A percentile compares a stretch with the other conserved stretches of the same genome.
Evolutionary conservation across 164 flowering plant genomes (phyloP).

Genomic region (Macadamia tetraphylla): DNA sequence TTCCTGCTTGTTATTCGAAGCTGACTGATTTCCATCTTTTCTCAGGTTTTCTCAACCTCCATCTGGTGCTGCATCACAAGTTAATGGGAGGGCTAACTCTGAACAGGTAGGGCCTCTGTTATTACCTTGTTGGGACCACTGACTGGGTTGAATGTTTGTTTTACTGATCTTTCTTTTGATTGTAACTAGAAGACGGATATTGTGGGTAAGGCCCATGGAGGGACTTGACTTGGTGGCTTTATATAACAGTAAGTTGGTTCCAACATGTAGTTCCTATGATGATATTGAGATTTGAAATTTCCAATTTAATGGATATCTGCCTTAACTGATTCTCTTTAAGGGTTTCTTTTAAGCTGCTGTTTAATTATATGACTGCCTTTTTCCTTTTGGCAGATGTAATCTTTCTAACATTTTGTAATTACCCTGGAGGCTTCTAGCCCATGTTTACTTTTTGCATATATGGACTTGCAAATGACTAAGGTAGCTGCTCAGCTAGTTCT

Average conservation of each 20-base stretch:
- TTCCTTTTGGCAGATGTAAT: constrained; percentile 4
- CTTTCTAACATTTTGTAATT: background rate
- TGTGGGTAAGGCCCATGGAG: constrained; percentile 47
- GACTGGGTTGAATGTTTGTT: background rate
- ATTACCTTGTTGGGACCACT: no score
- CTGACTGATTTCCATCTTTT: background rate
- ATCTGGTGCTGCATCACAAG: constrained; percentile 27
- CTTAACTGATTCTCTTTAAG: background rate
- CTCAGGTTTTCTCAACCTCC: constrained; percentile 43
- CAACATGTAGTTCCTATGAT: background rate
- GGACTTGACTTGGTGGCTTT: constrained; percentile 22
- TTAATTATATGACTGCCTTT: background rate
- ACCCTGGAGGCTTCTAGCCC: background rate
- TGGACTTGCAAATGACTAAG: background rate
- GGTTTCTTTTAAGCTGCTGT: background rate
- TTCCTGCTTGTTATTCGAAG: background rate
- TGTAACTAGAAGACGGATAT: constrained; percentile 33
- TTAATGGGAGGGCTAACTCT: constrained; percentile 36
- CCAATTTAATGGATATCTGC: background rate
- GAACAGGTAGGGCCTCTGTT: constrained; percentile 24
- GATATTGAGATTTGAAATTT: background rate
- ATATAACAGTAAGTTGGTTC: constrained; percentile 14
- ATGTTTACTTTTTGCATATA: constrained; percentile 6
- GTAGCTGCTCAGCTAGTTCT: background rate
- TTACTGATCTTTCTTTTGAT: constrained; percentile 11